Base-by-base conservation (phyloP, 2,329 filamentous ascomycete genomes). In the Bretziella fagacearum region DNA sequence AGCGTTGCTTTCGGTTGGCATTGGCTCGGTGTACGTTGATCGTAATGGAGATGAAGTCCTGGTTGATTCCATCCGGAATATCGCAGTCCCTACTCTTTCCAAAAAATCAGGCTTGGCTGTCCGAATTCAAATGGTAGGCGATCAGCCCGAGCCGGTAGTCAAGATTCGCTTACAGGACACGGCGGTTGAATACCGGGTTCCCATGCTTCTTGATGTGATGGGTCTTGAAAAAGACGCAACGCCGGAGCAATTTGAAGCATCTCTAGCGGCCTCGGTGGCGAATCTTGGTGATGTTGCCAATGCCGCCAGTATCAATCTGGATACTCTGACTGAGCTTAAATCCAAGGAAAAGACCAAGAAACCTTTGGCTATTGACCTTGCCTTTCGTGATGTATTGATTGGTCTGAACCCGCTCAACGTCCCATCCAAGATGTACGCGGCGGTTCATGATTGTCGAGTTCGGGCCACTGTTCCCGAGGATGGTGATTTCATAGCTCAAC, bases 91-190 rank as follows among this genome's bases (percentile, higher is more conserved):
- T 41, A 56, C 27, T 17, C 32, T 57, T n/a, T 54, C 55, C 5
- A 52, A 56, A n/a, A 41, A 55, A 33, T 58, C 54, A 15, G 58
- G 59, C 3, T 62, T 64, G 1, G 84, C 87, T 53, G 60, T 96
- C 46, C 94, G 93, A 79, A 75, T 83, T 50, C 75, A 91, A 43
- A 82, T 94, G 64, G 83, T 98, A 53, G 85, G 85, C 0, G 87
- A 96, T 58, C 89, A 96, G 58, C 84, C 93, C 63, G 89, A 96
- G 53, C 89, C 93, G 0, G 78, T 84, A 5, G 68, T 95, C 54
- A 94, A 93, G 59, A 61, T 95, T 49, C 93, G 93, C 58, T 64
- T 96, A 35, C 83, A 82, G 60, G 86, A 93, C 52, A 55, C 93
- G 3, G 80, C 77, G 50, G 62, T 85, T n/a, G 93, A 98, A 58